These are phyloP conservation scores for Cadophora luteo-olivacea DNA, from an alignment of 2,329 filamentous ascomycete genomes.

Conservation along the genomic window DNA sequence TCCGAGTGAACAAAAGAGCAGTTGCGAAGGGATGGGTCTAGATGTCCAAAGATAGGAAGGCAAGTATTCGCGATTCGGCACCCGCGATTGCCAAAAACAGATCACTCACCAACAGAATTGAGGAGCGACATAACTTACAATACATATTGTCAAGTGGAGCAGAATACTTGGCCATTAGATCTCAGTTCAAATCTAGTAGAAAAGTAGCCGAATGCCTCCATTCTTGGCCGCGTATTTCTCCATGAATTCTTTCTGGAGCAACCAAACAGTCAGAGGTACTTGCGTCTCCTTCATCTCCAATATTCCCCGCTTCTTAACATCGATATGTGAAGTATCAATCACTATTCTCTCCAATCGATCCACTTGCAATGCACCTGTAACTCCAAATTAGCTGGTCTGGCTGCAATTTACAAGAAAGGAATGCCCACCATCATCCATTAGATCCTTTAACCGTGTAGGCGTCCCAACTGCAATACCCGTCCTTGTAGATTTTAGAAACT, in stretches of 20 bases:
- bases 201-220: constrained; percentile 66
- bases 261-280: constrained; percentile 76
- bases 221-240: constrained; percentile 66
- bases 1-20: background rate
- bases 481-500: constrained; percentile 71
- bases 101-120: background rate
- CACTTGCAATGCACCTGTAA: constrained; percentile 70
- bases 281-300: constrained; percentile 96
- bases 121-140: background rate
- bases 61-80: no score
- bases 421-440: constrained; percentile 79
- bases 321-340: constrained; percentile 90
- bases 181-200: constrained; percentile 57
- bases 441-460: constrained; percentile 78
- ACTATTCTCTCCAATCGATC: constrained; percentile 79
- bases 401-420: background rate
- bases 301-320: constrained; percentile 91
- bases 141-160: background rate
- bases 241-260: constrained; percentile 74
- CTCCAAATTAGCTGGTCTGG: constrained; percentile 31
- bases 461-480: constrained; percentile 92
- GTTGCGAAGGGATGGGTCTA: background rate
- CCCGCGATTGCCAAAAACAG: no score
- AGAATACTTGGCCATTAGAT: background rate
- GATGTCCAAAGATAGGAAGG: background rate